Evolutionary conservation across 2,329 filamentous ascomycete species (phyloP).

Genomic region (Colletotrichum eleusines): DNA sequence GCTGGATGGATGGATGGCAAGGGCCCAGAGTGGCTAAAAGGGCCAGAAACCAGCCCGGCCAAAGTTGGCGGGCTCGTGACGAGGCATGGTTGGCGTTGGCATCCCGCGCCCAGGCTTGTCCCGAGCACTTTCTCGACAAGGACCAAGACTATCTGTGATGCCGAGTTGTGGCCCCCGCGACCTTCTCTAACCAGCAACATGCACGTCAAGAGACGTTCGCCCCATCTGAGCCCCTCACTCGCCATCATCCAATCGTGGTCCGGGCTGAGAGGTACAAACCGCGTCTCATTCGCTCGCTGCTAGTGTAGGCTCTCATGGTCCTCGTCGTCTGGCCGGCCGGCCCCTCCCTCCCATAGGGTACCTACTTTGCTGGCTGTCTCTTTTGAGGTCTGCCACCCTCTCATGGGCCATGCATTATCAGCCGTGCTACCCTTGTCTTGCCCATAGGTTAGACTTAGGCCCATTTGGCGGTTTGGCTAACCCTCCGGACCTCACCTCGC

Average conservation of each 20-base stretch:
- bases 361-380: slow-evolving; percentile 43
- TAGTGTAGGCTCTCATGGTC: not conserved
- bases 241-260: slow-evolving; percentile 23
- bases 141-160: slow-evolving; percentile 27
- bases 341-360: slow-evolving; percentile 28
- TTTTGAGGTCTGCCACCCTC: slow-evolving; percentile 11
- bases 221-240: slow-evolving; percentile 36
- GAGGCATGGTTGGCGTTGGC: slow-evolving; percentile 24
- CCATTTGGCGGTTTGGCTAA: slow-evolving; percentile 47
- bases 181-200: slow-evolving; percentile 35
- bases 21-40: not conserved
- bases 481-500: slow-evolving; percentile 48
- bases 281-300: slow-evolving; percentile 33
- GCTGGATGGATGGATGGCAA: slow-evolving; percentile 22
- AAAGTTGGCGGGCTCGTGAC: slow-evolving; percentile 25
- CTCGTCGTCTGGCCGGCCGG: slow-evolving; percentile 17
- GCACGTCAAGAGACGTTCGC: slow-evolving; percentile 37
- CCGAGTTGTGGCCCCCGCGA: slow-evolving; percentile 13
- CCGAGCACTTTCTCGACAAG: slow-evolving; percentile 19
- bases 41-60: slow-evolving; percentile 2
- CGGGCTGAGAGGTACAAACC: slow-evolving; percentile 32
- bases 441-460: slow-evolving; percentile 38
- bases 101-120: slow-evolving; percentile 28
- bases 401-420: slow-evolving; percentile 26
- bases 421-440: slow-evolving; percentile 36